phyloP scores from a whole-genome alignment of 1,139 yeast genomes.

The Williopsis jadinii region DNA sequence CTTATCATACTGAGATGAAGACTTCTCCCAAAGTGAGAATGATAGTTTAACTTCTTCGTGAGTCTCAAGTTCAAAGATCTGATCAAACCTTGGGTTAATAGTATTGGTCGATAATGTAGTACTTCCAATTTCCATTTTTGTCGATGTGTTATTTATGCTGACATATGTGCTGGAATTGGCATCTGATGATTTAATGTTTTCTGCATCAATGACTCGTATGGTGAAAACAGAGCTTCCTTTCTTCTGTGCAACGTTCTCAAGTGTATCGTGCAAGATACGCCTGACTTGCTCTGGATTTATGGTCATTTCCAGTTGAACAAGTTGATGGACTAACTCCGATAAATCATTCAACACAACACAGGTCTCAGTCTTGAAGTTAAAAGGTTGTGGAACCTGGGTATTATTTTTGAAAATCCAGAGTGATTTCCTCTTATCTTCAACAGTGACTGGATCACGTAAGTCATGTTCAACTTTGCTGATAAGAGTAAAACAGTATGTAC shows the following conservation, averaged over 20 bases:
- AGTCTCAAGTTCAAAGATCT: slow-evolving; percentile 63
- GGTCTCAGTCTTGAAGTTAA: slow-evolving; percentile 53
- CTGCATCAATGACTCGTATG: slow-evolving; percentile 61
- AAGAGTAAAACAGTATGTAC: slow-evolving; percentile 43
- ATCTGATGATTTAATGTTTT: slow-evolving; percentile 51
- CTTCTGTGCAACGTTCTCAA: slow-evolving; percentile 21
- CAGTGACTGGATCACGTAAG: slow-evolving; percentile 32
- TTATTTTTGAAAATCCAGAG: slow-evolving; percentile 30
- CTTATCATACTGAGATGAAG: slow-evolving; percentile 53
- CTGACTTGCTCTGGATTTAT: slow-evolving; percentile 60
- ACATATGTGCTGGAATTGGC: slow-evolving; percentile 62
- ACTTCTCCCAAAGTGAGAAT: slow-evolving; percentile 72
- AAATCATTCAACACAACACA: slow-evolving; percentile 75
- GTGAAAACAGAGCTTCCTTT: slow-evolving; percentile 53
- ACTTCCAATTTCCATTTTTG: slow-evolving; percentile 55
- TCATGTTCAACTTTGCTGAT: slow-evolving; percentile 45
- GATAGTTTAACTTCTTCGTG: slow-evolving; percentile 28
- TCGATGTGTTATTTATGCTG: slow-evolving; percentile 54
- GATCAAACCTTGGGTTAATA: slow-evolving; percentile 81
- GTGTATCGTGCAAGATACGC: slow-evolving; percentile 31
- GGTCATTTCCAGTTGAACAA: slow-evolving; percentile 53
- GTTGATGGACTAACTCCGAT: slow-evolving; percentile 50
- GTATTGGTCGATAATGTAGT: slow-evolving; percentile 61
- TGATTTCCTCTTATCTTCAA: slow-evolving; percentile 17
- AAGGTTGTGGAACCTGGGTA: slow-evolving; percentile 45